These are phyloP conservation scores for Fusarium buxicola DNA, from an alignment of 2,329 filamentous ascomycete genomes.

Conservation along the genomic window DNA sequence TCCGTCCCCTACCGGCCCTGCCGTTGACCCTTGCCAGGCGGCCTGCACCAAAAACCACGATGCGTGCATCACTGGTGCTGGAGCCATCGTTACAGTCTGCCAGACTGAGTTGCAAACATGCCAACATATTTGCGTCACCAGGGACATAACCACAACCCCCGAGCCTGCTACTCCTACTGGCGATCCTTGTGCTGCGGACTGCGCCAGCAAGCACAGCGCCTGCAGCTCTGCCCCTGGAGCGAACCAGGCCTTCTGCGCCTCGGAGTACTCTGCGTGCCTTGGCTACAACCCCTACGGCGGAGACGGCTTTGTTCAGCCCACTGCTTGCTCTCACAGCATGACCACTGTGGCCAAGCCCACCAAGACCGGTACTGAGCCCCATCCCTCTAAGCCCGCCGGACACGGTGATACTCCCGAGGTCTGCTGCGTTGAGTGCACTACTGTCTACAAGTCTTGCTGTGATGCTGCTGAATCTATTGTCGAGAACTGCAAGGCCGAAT, in stretches of 20 bases:
- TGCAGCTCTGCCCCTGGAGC: slow-evolving; percentile 3
- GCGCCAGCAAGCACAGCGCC: not conserved
- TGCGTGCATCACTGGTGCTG: not conserved
- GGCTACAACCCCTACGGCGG: slow-evolving; percentile 18
- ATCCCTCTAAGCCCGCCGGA: no score
- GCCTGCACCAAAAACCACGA: not conserved
- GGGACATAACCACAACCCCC: no score
- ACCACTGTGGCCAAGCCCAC: slow-evolving; percentile 23
- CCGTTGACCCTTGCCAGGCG: not conserved
- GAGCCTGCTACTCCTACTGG: not conserved
- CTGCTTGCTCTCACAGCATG: slow-evolving; percentile 8
- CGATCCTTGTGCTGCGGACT: slow-evolving; percentile 3
- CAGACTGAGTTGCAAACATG: not conserved
- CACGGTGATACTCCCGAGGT: slow-evolving; percentile 12
- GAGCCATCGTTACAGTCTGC: no score
- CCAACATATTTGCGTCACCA: not conserved
- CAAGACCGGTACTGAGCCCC: not conserved
- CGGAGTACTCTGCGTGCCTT: slow-evolving; percentile 4
- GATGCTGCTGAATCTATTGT: slow-evolving; percentile 1
- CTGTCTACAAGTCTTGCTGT: slow-evolving; percentile 31
- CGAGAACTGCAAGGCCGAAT: slow-evolving; percentile 18
- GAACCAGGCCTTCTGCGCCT: slow-evolving; percentile 8
- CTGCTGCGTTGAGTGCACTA: slow-evolving; percentile 25
- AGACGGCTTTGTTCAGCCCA: not conserved
- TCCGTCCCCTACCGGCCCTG: not conserved